phyloP scores from a whole-genome alignment of 257 asterid genomes.

The Agastache rugosa region DNA sequence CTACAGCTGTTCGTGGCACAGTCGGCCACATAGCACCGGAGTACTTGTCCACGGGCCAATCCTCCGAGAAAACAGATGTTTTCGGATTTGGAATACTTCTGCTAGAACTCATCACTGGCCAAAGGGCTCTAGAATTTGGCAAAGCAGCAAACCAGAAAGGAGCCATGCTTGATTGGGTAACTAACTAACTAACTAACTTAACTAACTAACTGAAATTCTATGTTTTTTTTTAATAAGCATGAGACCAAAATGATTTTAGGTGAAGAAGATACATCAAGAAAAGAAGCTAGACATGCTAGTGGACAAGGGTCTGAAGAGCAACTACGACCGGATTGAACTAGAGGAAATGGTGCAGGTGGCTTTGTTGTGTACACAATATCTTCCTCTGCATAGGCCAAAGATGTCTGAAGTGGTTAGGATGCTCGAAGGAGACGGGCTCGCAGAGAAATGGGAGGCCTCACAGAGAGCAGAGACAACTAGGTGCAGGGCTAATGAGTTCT shows the following conservation, averaged over 20 bases:
- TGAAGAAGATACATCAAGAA: constrained; percentile 82
- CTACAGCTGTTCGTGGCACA: constrained; percentile 97
- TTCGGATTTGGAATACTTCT: constrained; percentile 93
- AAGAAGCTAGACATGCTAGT: constrained; percentile 88
- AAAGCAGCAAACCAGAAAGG: constrained; percentile 90
- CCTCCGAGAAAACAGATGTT: constrained; percentile 95
- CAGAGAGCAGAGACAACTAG: constrained; percentile 74
- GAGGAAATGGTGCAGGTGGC: constrained; percentile 97
- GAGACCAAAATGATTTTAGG: constrained; percentile 47
- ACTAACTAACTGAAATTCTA: neutral
- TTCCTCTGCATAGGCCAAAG: constrained; percentile 84
- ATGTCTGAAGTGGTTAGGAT: constrained; percentile 96
- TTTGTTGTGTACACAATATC: constrained; percentile 84
- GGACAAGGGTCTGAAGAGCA: constrained; percentile 66
- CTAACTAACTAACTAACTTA: constrained; percentile 22
- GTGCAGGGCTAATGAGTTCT: constrained; percentile 75
- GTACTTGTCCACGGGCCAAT: constrained; percentile 95
- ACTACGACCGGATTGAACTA: constrained; percentile 75
- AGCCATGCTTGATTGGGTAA: constrained; percentile 98
- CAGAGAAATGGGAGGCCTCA: constrained; percentile 97
- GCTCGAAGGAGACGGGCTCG: constrained; percentile 98
- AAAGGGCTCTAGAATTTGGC: constrained; percentile 92
- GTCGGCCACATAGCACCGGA: constrained; percentile 98
- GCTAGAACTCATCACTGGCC: constrained; percentile 91
- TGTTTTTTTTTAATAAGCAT: neutral